These are phyloP conservation scores for Suillus plorans DNA, from an alignment of 768 basidiomycete species.

Conservation along the genomic window DNA sequence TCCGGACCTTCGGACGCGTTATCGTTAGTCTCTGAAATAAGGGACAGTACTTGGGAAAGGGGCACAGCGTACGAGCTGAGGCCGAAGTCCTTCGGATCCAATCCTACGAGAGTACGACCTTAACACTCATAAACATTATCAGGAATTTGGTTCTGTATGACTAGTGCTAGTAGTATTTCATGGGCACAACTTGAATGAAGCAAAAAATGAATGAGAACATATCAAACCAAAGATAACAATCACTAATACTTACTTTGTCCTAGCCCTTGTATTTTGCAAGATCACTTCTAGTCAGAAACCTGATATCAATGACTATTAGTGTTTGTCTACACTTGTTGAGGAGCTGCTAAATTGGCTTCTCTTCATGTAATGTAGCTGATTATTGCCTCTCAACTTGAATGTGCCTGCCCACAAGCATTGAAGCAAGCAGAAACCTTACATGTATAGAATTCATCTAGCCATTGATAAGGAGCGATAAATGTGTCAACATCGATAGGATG, in stretches of 20 bases:
- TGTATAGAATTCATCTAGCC: too few relatives aligned
- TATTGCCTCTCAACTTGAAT: background rate
- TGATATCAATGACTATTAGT: background rate
- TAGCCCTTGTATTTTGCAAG: background rate
- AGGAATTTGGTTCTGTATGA: background rate
- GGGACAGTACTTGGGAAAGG: too few relatives aligned
- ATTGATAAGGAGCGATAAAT: too few relatives aligned
- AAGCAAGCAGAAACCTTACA: too few relatives aligned
- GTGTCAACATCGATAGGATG: too few relatives aligned
- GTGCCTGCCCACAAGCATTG: too few relatives aligned
- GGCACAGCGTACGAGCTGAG: too few relatives aligned
- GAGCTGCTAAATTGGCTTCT: background rate
- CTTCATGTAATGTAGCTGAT: background rate
- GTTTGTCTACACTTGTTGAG: background rate
- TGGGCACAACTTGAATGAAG: background rate
- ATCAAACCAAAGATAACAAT: conserved; percentile 5
- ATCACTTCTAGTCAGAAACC: background rate
- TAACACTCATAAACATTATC: background rate
- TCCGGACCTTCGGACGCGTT: too few relatives aligned
- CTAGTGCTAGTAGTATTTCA: background rate
- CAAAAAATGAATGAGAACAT: background rate
- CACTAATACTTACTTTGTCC: background rate
- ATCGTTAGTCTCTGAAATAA: too few relatives aligned
- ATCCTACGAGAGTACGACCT: too few relatives aligned
- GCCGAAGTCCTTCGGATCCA: too few relatives aligned